A percentile compares a stretch with the other conserved stretches of the same genome.
These are phyloP conservation scores for Elsinoe fawcettii DNA, from an alignment of 2,329 filamentous ascomycete genomes.

Conservation along the genomic window DNA sequence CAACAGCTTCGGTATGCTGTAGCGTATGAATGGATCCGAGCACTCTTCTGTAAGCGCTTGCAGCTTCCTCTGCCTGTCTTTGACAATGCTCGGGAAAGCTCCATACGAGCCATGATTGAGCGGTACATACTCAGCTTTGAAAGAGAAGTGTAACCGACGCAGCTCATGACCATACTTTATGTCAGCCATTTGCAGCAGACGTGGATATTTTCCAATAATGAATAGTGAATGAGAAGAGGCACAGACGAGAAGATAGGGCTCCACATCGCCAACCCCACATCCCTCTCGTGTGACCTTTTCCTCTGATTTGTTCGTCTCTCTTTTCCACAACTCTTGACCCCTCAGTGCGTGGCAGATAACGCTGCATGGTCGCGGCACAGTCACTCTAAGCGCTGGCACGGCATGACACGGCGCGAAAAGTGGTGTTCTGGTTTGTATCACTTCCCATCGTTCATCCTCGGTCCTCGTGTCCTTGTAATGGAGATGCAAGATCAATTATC, in stretches of 20 bases:
- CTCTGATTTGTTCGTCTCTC: neutral
- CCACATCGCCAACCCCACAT: neutral
- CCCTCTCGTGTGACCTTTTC: neutral
- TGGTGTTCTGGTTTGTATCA: neutral
- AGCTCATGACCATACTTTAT: neutral
- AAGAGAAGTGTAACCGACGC: neutral
- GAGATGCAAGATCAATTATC: too few relatives aligned
- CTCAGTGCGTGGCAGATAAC: neutral
- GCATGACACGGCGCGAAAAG: neutral
- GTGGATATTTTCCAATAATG: neutral
- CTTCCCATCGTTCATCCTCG: neutral
- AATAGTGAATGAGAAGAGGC: neutral
- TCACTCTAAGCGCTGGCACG: neutral
- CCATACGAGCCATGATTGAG: conserved; percentile 63
- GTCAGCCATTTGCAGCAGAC: neutral
- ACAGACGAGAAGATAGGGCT: too few relatives aligned
- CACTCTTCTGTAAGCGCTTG: conserved; percentile 59
- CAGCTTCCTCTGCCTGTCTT: conserved; percentile 52
- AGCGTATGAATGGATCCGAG: conserved; percentile 71
- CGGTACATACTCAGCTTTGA: neutral
- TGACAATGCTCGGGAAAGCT: conserved; percentile 58
- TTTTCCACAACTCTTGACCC: neutral
- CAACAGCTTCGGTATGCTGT: conserved; percentile 55
- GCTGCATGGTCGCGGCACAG: neutral
- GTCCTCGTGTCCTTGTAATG: too few relatives aligned